These are phyloP conservation scores for Solanum gracilifrons DNA, from an alignment of 257 asterid genomes.

Conservation along the genomic window DNA sequence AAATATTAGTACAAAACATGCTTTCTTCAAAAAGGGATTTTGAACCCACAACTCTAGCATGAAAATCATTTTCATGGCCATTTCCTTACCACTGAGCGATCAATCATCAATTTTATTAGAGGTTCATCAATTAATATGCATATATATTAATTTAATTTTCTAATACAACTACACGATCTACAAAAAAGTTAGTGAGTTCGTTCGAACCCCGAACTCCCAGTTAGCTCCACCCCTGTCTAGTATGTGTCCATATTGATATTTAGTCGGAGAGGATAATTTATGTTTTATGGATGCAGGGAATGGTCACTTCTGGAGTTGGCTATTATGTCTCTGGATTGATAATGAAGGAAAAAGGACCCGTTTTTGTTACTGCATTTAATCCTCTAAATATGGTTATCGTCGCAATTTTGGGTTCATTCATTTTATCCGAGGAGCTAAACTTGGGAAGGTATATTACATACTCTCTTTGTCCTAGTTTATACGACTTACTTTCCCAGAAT, in stretches of 20 bases:
- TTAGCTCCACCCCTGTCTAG: too few species aligned
- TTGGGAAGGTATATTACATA: constrained; percentile 31
- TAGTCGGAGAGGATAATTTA: neutral
- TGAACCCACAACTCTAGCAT: neutral
- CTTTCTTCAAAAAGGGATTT: neutral
- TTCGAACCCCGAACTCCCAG: neutral
- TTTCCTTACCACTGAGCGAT: too few species aligned
- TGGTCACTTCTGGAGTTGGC: constrained; percentile 31
- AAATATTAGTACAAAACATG: neutral
- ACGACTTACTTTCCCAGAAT: neutral
- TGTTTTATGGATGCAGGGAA: constrained; percentile 21
- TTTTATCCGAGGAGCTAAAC: constrained; percentile 36
- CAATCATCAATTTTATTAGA: too few species aligned
- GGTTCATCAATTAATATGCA: neutral
- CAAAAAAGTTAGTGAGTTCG: too few species aligned
- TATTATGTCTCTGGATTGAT: constrained; percentile 34
- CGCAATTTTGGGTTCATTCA: constrained; percentile 39
- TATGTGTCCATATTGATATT: neutral
- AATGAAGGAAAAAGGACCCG: constrained; percentile 48
- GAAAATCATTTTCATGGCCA: neutral
- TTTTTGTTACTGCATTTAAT: constrained; percentile 40
- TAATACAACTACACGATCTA: neutral
- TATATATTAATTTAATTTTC: too few species aligned
- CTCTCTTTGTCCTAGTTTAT: neutral
- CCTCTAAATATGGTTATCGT: constrained; percentile 49